A percentile compares a stretch with the other conserved stretches of the same genome.
These are phyloP conservation scores for Neolecta irregularis DNA, from an alignment of 1,139 yeast genomes.

Conservation along the genomic window DNA sequence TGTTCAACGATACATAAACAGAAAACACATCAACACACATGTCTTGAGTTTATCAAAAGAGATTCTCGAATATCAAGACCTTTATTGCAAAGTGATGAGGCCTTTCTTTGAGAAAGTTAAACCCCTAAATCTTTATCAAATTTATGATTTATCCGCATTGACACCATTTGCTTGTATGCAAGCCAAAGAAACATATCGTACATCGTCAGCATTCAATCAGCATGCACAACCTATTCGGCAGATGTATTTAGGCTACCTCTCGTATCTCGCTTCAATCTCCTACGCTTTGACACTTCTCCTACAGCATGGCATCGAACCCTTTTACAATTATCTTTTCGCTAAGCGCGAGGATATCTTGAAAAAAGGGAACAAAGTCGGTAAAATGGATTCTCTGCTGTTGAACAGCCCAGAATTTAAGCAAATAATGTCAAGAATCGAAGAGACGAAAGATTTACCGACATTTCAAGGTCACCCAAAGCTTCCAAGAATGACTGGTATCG, in stretches of 20 bases:
- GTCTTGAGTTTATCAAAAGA: slow-evolving; percentile 40
- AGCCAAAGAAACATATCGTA: slow-evolving; percentile 36
- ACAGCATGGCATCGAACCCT: slow-evolving; percentile 70
- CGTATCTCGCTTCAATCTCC: slow-evolving; percentile 57
- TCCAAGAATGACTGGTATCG: slow-evolving; percentile 12
- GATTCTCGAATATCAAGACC: slow-evolving; percentile 36
- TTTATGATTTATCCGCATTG: slow-evolving; percentile 48
- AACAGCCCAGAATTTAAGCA: slow-evolving; percentile 34
- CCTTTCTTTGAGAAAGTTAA: slow-evolving; percentile 55
- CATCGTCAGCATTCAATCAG: slow-evolving; percentile 17
- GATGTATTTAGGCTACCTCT: slow-evolving; percentile 24
- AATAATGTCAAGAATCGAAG: slow-evolving; percentile 34
- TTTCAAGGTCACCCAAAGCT: slow-evolving; percentile 67
- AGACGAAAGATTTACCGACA: slow-evolving; percentile 27
- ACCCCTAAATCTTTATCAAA: slow-evolving; percentile 44
- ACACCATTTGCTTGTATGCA: slow-evolving; percentile 62
- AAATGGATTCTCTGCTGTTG: slow-evolving; percentile 45
- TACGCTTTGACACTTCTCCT: slow-evolving; percentile 38
- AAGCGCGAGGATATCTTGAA: slow-evolving; percentile 10
- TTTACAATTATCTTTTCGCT: slow-evolving; percentile 35
- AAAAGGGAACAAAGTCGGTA: slow-evolving; percentile 38
- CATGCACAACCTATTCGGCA: slow-evolving; percentile 17
- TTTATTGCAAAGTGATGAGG: slow-evolving; percentile 42
- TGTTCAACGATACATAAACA: slow-evolving; percentile 61
- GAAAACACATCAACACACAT: slow-evolving; percentile 46